Conservation (phyloP, 1,284 basidiomycete species). For the Ceratobasidium papillatum region DNA sequence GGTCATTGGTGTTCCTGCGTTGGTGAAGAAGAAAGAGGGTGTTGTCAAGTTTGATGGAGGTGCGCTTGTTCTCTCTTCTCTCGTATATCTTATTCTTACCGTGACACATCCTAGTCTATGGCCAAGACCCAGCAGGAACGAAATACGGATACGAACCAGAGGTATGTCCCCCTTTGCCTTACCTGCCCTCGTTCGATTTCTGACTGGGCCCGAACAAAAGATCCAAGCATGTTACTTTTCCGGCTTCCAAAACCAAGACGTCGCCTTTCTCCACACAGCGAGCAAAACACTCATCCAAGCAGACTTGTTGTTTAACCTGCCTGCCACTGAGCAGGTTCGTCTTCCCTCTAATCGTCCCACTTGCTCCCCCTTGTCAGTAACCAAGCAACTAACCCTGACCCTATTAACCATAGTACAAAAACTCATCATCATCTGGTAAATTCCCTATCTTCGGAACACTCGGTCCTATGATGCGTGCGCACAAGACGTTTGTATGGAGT, state of each 20-base stretch:
- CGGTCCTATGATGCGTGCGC: slow-evolving; percentile 67
- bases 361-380: background rate
- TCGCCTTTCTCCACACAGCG: slow-evolving; percentile 85
- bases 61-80: slow-evolving; percentile 51
- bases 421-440: slow-evolving; percentile 60
- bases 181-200: background rate
- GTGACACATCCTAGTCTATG: slow-evolving; percentile 63
- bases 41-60: slow-evolving; percentile 66
- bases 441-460: slow-evolving; percentile 61
- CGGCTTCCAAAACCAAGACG: slow-evolving; percentile 85
- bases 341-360: background rate
- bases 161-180: slow-evolving; percentile 55
- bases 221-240: slow-evolving; percentile 80
- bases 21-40: slow-evolving; percentile 57
- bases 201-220: slow-evolving; percentile 50
- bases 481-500: slow-evolving; percentile 63
- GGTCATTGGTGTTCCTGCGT: slow-evolving; percentile 70
- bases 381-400: too few species aligned
- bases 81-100: background rate
- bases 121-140: slow-evolving; percentile 66
- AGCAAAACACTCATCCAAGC: slow-evolving; percentile 85
- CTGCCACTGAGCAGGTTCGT: slow-evolving; percentile 81
- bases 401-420: slow-evolving; percentile 54
- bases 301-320: slow-evolving; percentile 91
- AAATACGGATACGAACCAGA: slow-evolving; percentile 86